Percentiles rank a stretch among this genome's conserved stretches.
phyloP scores from a whole-genome alignment of 306 rosid species.

The Acacia melanoxylon region DNA sequence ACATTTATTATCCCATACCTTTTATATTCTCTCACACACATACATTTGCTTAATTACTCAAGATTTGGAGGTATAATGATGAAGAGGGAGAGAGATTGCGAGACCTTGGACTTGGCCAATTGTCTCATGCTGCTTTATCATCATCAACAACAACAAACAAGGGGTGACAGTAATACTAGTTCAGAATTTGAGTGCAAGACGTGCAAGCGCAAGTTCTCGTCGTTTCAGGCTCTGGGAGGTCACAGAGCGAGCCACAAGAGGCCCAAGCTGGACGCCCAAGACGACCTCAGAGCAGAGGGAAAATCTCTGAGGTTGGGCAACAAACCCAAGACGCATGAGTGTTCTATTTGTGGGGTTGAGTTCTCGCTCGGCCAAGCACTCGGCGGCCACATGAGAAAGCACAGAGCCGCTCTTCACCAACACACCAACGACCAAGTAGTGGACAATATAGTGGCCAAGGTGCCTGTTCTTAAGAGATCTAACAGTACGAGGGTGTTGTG shows the following conservation, averaged over 20 bases:
- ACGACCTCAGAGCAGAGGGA: conserved; percentile 13
- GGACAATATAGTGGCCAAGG: neutral
- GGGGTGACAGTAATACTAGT: neutral
- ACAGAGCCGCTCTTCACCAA: conserved; percentile 31
- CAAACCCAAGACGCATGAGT: conserved; percentile 52
- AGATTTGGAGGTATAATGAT: neutral
- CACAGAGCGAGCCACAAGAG: conserved; percentile 82
- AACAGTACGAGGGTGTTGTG: conserved; percentile 27
- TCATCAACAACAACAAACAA: conserved; percentile 4
- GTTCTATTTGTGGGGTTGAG: conserved; percentile 62
- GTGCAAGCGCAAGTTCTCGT: conserved; percentile 69
- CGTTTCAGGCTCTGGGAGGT: conserved; percentile 89
- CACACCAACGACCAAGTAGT: neutral
- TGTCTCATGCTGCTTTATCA: conserved; percentile 30
- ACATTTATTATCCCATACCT: neutral
- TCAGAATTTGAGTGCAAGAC: conserved; percentile 70
- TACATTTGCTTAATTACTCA: neutral
- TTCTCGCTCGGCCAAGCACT: conserved; percentile 80
- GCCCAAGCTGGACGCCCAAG: conserved; percentile 20
- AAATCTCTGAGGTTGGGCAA: conserved; percentile 13
- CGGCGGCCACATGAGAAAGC: conserved; percentile 90
- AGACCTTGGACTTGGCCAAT: conserved; percentile 28
- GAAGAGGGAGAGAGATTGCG: neutral
- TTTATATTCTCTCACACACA: neutral
- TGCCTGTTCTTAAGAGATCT: conserved; percentile 36